Percentiles rank a stretch among this genome's conserved stretches.
Conservation (phyloP, 805 yeast genomes). For the Myxozyma nipponensis region DNA sequence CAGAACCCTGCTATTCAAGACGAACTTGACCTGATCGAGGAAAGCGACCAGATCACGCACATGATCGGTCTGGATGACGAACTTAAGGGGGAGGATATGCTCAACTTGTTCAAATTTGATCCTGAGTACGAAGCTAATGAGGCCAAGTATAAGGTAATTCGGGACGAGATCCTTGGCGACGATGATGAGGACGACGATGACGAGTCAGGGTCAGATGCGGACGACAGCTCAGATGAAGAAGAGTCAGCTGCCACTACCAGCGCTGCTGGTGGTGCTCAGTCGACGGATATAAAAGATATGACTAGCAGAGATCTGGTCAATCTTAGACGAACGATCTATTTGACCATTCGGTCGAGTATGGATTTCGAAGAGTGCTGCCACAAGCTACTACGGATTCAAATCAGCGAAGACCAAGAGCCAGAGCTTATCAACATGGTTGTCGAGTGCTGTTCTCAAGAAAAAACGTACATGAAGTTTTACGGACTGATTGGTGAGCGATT, state of each 20-base stretch:
- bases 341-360: constrained; percentile 84
- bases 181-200: constrained; percentile 28
- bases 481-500: constrained; percentile 73
- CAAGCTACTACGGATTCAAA: constrained; percentile 56
- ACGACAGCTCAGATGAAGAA: constrained; percentile 25
- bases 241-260: constrained; percentile 30
- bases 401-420: constrained; percentile 43
- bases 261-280: constrained; percentile 20
- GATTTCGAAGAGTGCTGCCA: constrained; percentile 92
- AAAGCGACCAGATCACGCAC: constrained; percentile 58
- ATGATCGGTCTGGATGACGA: constrained; percentile 52
- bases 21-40: constrained; percentile 58
- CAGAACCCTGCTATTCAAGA: constrained; percentile 42
- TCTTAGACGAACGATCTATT: constrained; percentile 71
- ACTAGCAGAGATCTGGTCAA: constrained; percentile 62
- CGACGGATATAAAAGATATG: constrained; percentile 52
- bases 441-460: constrained; percentile 79
- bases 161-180: constrained; percentile 47
- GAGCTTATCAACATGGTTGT: constrained; percentile 68
- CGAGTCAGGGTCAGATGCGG: constrained; percentile 28
- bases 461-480: constrained; percentile 78
- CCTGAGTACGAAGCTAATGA: constrained; percentile 50
- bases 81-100: constrained; percentile 44
- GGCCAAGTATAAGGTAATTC: constrained; percentile 44
- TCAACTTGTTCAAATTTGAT: constrained; percentile 54